Evolutionary conservation across 2,329 filamentous ascomycete genomes (phyloP).

Genomic region (Trichocomaceae sp.): DNA sequence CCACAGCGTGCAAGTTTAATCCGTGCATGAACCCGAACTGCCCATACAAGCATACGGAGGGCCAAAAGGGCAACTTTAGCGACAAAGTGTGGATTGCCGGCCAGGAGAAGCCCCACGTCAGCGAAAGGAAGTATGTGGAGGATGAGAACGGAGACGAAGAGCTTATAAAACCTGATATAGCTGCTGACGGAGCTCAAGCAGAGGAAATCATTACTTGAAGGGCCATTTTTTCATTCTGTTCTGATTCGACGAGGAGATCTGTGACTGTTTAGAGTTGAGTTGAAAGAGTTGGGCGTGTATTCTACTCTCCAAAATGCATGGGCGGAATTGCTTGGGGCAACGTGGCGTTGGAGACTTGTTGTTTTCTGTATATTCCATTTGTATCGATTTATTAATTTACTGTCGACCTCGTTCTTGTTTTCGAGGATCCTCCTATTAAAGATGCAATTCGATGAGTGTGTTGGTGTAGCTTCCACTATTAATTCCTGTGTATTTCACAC

Average conservation of each 20-base stretch:
- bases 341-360: slow-evolving; percentile 3
- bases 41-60: slow-evolving; percentile 82
- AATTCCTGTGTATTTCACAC: too few species aligned
- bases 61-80: slow-evolving; percentile 75
- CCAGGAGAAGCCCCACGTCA: slow-evolving; percentile 60
- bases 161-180: slow-evolving; percentile 57
- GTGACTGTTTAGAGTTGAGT: not conserved
- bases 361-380: not conserved
- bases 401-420: not conserved
- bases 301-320: slow-evolving; percentile 11
- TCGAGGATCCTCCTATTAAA: too few species aligned
- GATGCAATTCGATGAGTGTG: too few species aligned
- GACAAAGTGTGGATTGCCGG: slow-evolving; percentile 87
- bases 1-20: slow-evolving; percentile 79
- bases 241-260: too few species aligned
- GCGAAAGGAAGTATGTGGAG: slow-evolving; percentile 74
- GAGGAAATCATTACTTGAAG: slow-evolving; percentile 29
- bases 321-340: not conserved
- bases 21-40: slow-evolving; percentile 88
- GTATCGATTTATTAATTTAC: not conserved
- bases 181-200: slow-evolving; percentile 23
- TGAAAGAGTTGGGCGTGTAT: slow-evolving; percentile 9
- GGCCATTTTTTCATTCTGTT: not conserved
- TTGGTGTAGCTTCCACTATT: too few species aligned
- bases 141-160: slow-evolving; percentile 63